Evolutionary conservation across 495 filamentous ascomycete species (phyloP), one percentile per base, ranked within the genome.

Genomic region (Aspergillus nidulans): DNA sequence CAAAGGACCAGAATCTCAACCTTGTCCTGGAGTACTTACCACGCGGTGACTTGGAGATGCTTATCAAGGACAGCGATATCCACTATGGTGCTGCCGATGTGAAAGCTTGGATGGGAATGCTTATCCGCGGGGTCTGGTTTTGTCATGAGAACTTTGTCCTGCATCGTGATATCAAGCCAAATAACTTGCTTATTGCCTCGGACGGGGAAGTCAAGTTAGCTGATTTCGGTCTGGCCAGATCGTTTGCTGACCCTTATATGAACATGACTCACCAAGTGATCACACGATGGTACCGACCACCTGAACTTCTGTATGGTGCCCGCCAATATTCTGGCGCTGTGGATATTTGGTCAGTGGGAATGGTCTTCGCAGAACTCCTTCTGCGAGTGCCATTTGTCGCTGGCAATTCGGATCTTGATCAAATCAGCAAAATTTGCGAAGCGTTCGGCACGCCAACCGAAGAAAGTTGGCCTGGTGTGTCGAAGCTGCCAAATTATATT

Each of bases 71-170:
- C 67, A 81, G 76, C 18, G 81, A 89, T 42, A 85, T 96, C 39
- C 78, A 82, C 34, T 91, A 90, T 60, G 81, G 84, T 28, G 74
- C 82, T 20, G 89, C 89, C 10, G 92, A 99, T 68, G 87, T 99
- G 63, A 99, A 99, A 65, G 88, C 92, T 21, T 99, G 95, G 95
- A 95, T 96, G 86, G 90, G 87, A 30, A 97, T 97, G 95, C 82
- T 97, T 12, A 77, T 79, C n/a, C 82, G 92, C 47, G 95, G 90
- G 10, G 85, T 97, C 18, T 95, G 89, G 87, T 97, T 92, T 75
- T 97, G 95, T 73, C 95, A 99, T 70, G 89, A 89, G 67, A 95
- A 94, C 68, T 91, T 85, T 59, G 82, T 99, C 3, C 76, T 99
- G 40, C 95, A 99, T 73, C 88, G 94, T 58, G 95, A 99, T 76